phyloP scores from a whole-genome alignment of 768 basidiomycete genomes.

The Boletus rufocinnamomeus region DNA sequence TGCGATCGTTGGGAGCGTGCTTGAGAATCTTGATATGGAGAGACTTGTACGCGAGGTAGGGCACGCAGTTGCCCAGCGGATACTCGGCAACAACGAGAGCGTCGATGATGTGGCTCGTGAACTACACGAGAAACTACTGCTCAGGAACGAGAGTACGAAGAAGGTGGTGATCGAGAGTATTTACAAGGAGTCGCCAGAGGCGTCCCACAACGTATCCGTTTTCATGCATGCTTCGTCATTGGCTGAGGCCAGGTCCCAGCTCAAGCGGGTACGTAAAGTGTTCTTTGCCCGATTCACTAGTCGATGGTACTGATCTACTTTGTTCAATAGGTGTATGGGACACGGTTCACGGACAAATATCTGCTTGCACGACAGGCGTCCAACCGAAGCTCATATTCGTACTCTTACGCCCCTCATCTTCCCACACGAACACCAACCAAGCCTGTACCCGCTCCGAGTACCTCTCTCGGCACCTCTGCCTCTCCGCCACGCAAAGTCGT shows the following conservation, averaged over 20 bases:
- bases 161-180: conserved; percentile 96
- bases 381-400: conserved; percentile 53
- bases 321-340: conserved; percentile 75
- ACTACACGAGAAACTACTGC: conserved; percentile 84
- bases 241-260: conserved; percentile 68
- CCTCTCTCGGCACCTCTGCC: conserved; percentile 30
- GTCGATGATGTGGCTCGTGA: conserved; percentile 97
- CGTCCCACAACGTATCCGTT: conserved; percentile 84
- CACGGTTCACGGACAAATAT: conserved; percentile 97
- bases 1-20: conserved; percentile 94
- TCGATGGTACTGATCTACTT: conserved; percentile 10
- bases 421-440: conserved; percentile 46
- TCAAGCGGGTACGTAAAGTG: conserved; percentile 66
- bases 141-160: conserved; percentile 96
- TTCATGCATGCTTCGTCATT: conserved; percentile 76
- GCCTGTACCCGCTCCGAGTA: conserved; percentile 28
- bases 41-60: conserved; percentile 94
- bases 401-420: conserved; percentile 53
- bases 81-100: conserved; percentile 90
- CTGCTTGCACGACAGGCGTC: conserved; percentile 68
- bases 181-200: conserved; percentile 88
- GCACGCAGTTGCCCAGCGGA: conserved; percentile 87
- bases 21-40: conserved; percentile 99
- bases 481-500: conserved; percentile 88
- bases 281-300: not conserved